These are phyloP conservation scores for Termitomyces sp. DNA, from an alignment of 768 basidiomycete genomes.

Conservation along the genomic window DNA sequence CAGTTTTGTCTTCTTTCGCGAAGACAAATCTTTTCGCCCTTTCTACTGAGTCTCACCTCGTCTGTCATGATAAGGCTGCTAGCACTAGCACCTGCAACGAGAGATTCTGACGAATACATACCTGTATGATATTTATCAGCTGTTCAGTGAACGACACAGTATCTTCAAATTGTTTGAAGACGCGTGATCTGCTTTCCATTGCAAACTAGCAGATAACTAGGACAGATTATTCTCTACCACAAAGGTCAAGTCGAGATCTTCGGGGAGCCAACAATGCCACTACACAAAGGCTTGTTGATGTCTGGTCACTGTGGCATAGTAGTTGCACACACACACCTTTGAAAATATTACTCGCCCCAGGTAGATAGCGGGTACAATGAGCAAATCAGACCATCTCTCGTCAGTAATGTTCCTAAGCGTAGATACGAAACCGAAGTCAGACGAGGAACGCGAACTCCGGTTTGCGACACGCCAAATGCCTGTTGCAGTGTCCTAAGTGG, in stretches of 20 bases:
- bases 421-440: neutral
- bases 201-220: neutral
- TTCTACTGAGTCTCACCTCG: too few relatives aligned
- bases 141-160: too few relatives aligned
- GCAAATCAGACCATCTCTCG: neutral
- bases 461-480: constrained; percentile 1
- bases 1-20: too few relatives aligned
- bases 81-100: too few relatives aligned
- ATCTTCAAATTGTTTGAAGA: too few relatives aligned
- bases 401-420: neutral
- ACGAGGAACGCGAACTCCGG: neutral
- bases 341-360: neutral
- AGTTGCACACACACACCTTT: neutral
- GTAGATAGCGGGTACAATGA: neutral
- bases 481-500: neutral
- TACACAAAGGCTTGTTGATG: neutral
- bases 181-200: neutral
- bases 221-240: neutral
- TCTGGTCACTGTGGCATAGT: neutral
- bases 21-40: too few relatives aligned
- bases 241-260: neutral
- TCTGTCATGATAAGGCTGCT: too few relatives aligned
- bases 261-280: neutral
- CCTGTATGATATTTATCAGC: too few relatives aligned
- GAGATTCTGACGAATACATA: too few relatives aligned